Percentiles rank a stretch among this genome's conserved stretches.
phyloP scores from a whole-genome alignment of 345 rosid species.

The Lumnitzera racemosa region DNA sequence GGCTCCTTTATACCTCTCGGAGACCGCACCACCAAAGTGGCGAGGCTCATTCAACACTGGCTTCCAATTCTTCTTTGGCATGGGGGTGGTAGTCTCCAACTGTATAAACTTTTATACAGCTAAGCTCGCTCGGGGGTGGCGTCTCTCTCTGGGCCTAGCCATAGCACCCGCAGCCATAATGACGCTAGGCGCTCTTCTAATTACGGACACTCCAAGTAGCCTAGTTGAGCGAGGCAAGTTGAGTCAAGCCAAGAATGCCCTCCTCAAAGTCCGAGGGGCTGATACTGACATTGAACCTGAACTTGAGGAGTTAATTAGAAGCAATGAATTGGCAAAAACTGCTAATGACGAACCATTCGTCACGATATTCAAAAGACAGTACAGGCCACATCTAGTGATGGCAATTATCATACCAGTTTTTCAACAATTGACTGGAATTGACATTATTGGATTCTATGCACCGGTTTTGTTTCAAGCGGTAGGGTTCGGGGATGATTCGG shows the following conservation, averaged over 20 bases:
- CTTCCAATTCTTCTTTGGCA: conserved; percentile 66
- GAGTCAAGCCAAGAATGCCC: conserved; percentile 41
- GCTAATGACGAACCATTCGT: conserved; percentile 40
- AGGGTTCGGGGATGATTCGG: conserved; percentile 61
- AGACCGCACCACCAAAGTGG: conserved; percentile 82
- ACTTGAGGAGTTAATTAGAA: conserved; percentile 41
- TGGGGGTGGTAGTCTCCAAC: conserved; percentile 64
- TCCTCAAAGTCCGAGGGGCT: conserved; percentile 39
- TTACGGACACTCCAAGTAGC: conserved; percentile 70
- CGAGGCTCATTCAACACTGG: conserved; percentile 83
- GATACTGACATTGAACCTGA: conserved; percentile 40
- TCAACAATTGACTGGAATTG: conserved; percentile 74
- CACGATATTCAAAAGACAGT: conserved; percentile 55
- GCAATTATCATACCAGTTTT: conserved; percentile 63
- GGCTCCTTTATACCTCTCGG: conserved; percentile 75
- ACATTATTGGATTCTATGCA: conserved; percentile 73
- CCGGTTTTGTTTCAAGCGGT: conserved; percentile 70
- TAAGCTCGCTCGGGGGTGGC: conserved; percentile 65
- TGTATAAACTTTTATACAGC: conserved; percentile 50
- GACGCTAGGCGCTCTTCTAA: conserved; percentile 61
- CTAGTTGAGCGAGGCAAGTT: conserved; percentile 59
- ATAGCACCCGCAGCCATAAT: conserved; percentile 59
- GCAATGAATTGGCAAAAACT: conserved; percentile 36
- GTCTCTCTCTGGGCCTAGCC: conserved; percentile 76
- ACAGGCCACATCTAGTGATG: conserved; percentile 70